A percentile compares a stretch with the other conserved stretches of the same genome.
phyloP scores from a whole-genome alignment of 495 filamentous ascomycete genomes.

The Ramalina intermedia region DNA sequence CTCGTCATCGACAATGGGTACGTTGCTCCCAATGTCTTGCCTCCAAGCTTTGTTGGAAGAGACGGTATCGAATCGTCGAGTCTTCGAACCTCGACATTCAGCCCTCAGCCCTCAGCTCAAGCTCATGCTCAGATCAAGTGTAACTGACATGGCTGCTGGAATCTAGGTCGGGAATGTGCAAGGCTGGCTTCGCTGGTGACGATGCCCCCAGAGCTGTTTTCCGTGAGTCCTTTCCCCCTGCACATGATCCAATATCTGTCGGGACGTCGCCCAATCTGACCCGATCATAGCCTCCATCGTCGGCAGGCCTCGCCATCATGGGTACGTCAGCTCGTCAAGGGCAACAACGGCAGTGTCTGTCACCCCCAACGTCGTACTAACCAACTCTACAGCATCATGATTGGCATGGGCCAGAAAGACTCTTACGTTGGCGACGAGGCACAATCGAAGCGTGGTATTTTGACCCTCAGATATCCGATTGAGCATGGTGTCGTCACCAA shows the following conservation, averaged over 20 bases:
- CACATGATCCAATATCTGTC: neutral
- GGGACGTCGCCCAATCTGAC: slow-evolving; percentile 4
- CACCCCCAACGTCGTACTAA: slow-evolving; percentile 13
- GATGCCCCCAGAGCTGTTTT: slow-evolving; percentile 99
- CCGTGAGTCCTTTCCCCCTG: slow-evolving; percentile 58
- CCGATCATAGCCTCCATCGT: slow-evolving; percentile 75
- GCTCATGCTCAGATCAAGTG: neutral
- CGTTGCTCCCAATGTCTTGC: slow-evolving; percentile 25
- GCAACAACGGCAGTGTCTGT: neutral
- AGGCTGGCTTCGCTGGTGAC: slow-evolving; percentile 99
- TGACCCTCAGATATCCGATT: slow-evolving; percentile 97
- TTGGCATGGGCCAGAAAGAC: slow-evolving; percentile 99
- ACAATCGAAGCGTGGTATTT: slow-evolving; percentile 99
- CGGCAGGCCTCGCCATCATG: slow-evolving; percentile 98
- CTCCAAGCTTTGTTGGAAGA: neutral
- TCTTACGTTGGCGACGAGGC: slow-evolving; percentile 99
- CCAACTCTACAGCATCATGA: slow-evolving; percentile 78
- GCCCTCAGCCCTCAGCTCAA: neutral
- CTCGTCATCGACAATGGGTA: slow-evolving; percentile 99
- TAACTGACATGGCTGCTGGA: slow-evolving; percentile 25
- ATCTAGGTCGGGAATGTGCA: slow-evolving; percentile 98
- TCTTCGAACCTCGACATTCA: neutral
- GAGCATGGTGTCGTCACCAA: slow-evolving; percentile 99
- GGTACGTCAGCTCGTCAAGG: slow-evolving; percentile 45
- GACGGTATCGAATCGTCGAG: neutral